phyloP scores from a whole-genome alignment of 495 filamentous ascomycete genomes.

The Rusavskia elegans region DNA sequence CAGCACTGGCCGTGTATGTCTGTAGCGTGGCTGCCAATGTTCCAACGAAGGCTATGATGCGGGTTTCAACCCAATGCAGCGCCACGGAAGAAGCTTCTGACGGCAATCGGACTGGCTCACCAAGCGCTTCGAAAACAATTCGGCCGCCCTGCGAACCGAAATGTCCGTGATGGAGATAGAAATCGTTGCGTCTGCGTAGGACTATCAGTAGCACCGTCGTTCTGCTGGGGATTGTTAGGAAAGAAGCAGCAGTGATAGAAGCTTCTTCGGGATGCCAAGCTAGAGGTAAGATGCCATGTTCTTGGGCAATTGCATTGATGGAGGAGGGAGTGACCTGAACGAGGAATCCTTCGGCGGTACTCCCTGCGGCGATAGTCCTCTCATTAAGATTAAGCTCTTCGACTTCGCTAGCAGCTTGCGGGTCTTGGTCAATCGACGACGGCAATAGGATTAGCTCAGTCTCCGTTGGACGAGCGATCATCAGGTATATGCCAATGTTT shows the following conservation, averaged over 20 bases:
- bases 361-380: slow-evolving; percentile 40
- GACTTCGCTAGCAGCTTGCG: background rate
- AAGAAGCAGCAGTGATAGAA: background rate
- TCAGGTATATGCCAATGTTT: slow-evolving; percentile 21
- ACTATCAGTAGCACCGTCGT: background rate
- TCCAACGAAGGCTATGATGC: background rate
- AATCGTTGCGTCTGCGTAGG: background rate
- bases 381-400: slow-evolving; percentile 30
- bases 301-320: slow-evolving; percentile 10
- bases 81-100: background rate
- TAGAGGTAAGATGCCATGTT: background rate
- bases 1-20: background rate
- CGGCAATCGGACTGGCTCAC: background rate
- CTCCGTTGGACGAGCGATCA: slow-evolving; percentile 26
- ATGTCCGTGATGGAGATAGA: background rate
- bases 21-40: background rate
- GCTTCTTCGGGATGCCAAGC: background rate
- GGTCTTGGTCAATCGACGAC: background rate
- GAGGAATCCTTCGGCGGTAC: slow-evolving; percentile 21
- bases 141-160: background rate
- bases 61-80: slow-evolving; percentile 1
- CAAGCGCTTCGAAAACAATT: background rate
- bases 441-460: slow-evolving; percentile 17
- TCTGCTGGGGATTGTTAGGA: background rate
- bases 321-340: slow-evolving; percentile 42